Percentiles rank a stretch among this genome's conserved stretches.
phyloP scores from a whole-genome alignment of 805 yeast species.

The Sporopachydermia lactativora region DNA sequence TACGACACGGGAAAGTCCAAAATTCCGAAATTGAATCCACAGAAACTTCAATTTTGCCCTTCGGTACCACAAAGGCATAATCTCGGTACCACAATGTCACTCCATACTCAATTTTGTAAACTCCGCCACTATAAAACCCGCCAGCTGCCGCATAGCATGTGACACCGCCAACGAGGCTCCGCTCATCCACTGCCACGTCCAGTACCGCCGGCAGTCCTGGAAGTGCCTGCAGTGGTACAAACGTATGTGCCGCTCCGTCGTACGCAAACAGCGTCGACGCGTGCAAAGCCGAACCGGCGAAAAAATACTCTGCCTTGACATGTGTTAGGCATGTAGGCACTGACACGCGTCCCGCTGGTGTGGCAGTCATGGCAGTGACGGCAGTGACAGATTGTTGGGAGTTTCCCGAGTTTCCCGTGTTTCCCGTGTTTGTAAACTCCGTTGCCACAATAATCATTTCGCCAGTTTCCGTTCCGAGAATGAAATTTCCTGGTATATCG shows the following conservation, averaged over 20 bases:
- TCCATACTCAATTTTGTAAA: no score
- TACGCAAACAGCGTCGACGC: not conserved
- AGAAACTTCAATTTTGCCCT: no score
- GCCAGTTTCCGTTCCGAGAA: constrained; percentile 1
- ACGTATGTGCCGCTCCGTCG: not conserved
- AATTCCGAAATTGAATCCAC: no score
- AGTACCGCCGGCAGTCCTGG: not conserved
- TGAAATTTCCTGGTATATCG: no score
- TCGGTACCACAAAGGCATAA: no score
- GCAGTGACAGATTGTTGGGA: no score
- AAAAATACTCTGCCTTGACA: not conserved
- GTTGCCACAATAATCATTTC: not conserved
- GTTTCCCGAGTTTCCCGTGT: no score
- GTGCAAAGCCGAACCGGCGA: not conserved
- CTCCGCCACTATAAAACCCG: not conserved
- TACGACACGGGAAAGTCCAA: no score
- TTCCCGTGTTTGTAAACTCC: not conserved
- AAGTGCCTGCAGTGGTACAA: not conserved
- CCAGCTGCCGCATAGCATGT: not conserved
- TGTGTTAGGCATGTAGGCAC: not conserved
- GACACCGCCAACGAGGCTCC: not conserved
- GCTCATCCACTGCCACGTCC: not conserved
- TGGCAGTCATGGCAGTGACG: not conserved
- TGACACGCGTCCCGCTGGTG: not conserved
- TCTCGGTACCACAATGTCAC: no score